A percentile compares a stretch with the other conserved stretches of the same genome.
Evolutionary conservation across 2,329 filamentous ascomycete species (phyloP).

Genomic region (Colletotrichum sansevieriae): DNA sequence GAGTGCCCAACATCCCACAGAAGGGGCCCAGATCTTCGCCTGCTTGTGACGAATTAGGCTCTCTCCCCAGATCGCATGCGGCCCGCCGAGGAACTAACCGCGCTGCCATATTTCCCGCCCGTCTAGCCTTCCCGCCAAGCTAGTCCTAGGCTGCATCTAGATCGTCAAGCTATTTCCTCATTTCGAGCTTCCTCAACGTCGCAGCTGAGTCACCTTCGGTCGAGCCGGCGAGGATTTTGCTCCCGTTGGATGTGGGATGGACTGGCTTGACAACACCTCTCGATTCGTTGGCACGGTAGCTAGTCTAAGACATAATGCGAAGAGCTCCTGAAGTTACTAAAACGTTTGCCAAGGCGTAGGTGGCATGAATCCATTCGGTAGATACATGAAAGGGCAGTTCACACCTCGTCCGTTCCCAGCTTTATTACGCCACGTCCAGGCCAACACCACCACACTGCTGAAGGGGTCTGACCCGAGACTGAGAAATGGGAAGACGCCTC

Average conservation of each 20-base stretch:
- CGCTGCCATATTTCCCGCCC: conserved; percentile 21
- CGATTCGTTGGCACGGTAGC: conserved; percentile 1
- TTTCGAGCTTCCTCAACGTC: conserved; percentile 23
- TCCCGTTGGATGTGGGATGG: conserved; percentile 33
- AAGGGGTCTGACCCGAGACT: not conserved
- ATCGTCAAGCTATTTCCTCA: conserved; percentile 3
- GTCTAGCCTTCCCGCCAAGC: conserved; percentile 17
- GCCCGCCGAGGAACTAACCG: conserved; percentile 16
- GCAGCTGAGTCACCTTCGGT: not conserved
- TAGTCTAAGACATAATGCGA: conserved; percentile 13
- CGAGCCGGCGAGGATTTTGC: not conserved
- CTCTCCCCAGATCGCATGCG: conserved; percentile 27
- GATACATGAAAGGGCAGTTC: not conserved
- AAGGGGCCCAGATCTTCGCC: not conserved
- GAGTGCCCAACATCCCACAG: conserved; percentile 11
- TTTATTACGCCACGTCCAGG: not conserved
- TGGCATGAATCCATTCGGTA: conserved; percentile 2
- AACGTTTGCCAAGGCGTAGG: not conserved
- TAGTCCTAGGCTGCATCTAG: not conserved
- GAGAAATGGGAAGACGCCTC: conserved; percentile 21
- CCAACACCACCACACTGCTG: not conserved
- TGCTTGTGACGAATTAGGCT: not conserved
- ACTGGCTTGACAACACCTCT: not conserved
- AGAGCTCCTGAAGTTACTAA: too few relatives aligned
- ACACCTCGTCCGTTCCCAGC: conserved; percentile 19